phyloP scores from a whole-genome alignment of 164 flowering plant genomes.

The Santalum album region DNA sequence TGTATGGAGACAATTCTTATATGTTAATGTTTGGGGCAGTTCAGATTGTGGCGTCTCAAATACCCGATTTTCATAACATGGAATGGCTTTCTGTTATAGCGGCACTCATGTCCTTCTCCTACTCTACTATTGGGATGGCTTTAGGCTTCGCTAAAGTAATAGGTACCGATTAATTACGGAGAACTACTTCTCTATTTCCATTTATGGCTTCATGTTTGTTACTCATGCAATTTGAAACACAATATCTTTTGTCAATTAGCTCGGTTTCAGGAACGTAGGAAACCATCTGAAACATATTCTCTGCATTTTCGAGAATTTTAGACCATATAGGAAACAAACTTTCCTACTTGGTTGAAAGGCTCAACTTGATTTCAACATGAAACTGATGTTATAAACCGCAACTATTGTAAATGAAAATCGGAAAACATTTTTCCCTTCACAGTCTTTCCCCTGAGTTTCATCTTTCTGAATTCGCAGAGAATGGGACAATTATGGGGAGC shows the following conservation, averaged over 20 bases:
- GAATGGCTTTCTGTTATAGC: constrained; percentile 66
- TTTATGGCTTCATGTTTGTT: too few species aligned
- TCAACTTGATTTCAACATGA: too few species aligned
- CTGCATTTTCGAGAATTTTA: too few species aligned
- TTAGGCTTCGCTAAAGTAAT: constrained; percentile 50
- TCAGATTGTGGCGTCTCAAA: constrained; percentile 59
- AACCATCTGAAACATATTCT: too few species aligned
- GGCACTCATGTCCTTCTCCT: constrained; percentile 60
- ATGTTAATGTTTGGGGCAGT: constrained; percentile 66
- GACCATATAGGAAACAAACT: too few species aligned
- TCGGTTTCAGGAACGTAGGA: too few species aligned
- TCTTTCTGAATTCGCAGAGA: constrained; percentile 25
- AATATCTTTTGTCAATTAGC: too few species aligned
- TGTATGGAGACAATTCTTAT: constrained; percentile 24
- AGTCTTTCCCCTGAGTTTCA: background rate
- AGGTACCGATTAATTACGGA: constrained; percentile 31
- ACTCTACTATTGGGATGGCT: constrained; percentile 45
- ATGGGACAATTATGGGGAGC: constrained; percentile 49
- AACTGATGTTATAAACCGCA: too few species aligned
- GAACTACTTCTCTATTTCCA: background rate
- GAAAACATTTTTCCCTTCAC: too few species aligned
- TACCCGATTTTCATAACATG: constrained; percentile 63
- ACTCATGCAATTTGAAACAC: too few species aligned
- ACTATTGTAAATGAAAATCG: too few species aligned
- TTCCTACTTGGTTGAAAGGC: too few species aligned